Conservation (phyloP, 2,329 filamentous ascomycete genomes). For the Paecilomyces niveus region DNA sequence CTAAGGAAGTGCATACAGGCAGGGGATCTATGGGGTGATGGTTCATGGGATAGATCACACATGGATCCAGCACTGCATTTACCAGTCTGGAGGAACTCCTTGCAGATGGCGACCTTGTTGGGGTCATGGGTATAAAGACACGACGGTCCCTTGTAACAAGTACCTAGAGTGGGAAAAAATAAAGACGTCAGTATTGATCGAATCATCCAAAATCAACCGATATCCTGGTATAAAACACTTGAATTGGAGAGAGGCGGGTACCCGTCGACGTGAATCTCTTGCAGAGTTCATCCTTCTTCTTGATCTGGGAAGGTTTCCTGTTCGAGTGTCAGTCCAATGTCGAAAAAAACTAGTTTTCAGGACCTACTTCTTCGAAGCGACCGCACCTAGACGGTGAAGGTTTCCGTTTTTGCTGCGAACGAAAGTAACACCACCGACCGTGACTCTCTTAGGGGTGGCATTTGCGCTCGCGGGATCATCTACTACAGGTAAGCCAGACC, state of each 20-base stretch:
- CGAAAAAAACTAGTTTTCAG: conserved; percentile 8
- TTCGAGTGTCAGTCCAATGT: conserved; percentile 11
- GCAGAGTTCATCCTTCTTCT: conserved; percentile 68
- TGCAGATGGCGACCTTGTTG: conserved; percentile 83
- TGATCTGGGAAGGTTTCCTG: conserved; percentile 43
- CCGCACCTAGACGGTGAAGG: conserved; percentile 67
- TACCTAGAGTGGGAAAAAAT: conserved; percentile 52
- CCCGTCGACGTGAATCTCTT: conserved; percentile 54
- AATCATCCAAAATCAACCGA: background rate
- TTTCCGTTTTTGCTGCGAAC: conserved; percentile 83
- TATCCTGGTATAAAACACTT: background rate
- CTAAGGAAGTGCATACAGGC: conserved; percentile 84
- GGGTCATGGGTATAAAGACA: conserved; percentile 82
- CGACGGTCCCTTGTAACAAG: conserved; percentile 70
- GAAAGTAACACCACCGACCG: conserved; percentile 72
- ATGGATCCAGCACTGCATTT: conserved; percentile 67
- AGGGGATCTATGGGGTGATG: conserved; percentile 75
- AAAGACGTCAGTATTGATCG: conserved; percentile 22
- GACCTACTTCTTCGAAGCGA: conserved; percentile 69
- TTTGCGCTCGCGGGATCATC: conserved; percentile 54
- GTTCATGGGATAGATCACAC: conserved; percentile 87
- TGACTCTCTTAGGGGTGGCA: conserved; percentile 65
- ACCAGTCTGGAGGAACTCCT: conserved; percentile 73
- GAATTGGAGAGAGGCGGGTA: conserved; percentile 33
- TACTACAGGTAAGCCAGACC: conserved; percentile 42